phyloP scores from a whole-genome alignment of 2,329 filamentous ascomycete species.

The Aureobasidium pullulans region DNA sequence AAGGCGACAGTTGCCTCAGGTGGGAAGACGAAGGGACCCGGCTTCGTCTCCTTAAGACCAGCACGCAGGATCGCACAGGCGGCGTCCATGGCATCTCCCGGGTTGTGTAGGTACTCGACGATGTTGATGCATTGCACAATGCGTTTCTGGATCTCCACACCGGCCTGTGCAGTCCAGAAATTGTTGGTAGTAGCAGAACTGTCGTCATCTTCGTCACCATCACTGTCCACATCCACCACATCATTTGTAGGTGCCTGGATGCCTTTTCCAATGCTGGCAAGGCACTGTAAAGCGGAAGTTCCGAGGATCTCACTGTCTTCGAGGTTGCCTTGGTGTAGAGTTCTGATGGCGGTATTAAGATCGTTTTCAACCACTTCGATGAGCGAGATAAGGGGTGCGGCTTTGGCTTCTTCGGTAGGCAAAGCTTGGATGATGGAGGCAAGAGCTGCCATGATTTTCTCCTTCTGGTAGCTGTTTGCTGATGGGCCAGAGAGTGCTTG shows the following conservation, averaged over 20 bases:
- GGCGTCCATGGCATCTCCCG: slow-evolving; percentile 62
- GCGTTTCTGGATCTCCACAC: slow-evolving; percentile 43
- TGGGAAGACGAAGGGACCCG: slow-evolving; percentile 71
- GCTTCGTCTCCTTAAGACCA: slow-evolving; percentile 66
- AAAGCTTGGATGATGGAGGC: slow-evolving; percentile 69
- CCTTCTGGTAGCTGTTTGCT: slow-evolving; percentile 62
- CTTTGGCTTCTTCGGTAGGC: slow-evolving; percentile 48
- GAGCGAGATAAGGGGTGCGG: slow-evolving; percentile 50
- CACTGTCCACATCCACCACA: slow-evolving; percentile 57
- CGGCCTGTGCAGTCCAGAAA: slow-evolving; percentile 45
- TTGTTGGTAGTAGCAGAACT: slow-evolving; percentile 22
- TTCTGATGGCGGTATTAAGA: slow-evolving; percentile 36
- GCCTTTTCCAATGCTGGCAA: slow-evolving; percentile 64
- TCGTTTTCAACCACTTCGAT: slow-evolving; percentile 57
- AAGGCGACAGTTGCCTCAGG: slow-evolving; percentile 59
- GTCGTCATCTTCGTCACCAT: slow-evolving; percentile 29
- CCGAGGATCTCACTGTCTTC: slow-evolving; percentile 38
- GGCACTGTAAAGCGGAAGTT: slow-evolving; percentile 55
- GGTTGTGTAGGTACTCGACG: slow-evolving; percentile 48
- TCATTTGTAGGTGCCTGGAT: slow-evolving; percentile 61
- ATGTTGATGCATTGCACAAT: slow-evolving; percentile 46
- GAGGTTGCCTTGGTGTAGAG: slow-evolving; percentile 27
- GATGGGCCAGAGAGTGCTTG: slow-evolving; percentile 52
- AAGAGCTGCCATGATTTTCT: slow-evolving; percentile 66
- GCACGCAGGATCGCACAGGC: slow-evolving; percentile 64